Conservation (phyloP, 139 green algal species). For the Raphidocelis subcapitata region DNA sequence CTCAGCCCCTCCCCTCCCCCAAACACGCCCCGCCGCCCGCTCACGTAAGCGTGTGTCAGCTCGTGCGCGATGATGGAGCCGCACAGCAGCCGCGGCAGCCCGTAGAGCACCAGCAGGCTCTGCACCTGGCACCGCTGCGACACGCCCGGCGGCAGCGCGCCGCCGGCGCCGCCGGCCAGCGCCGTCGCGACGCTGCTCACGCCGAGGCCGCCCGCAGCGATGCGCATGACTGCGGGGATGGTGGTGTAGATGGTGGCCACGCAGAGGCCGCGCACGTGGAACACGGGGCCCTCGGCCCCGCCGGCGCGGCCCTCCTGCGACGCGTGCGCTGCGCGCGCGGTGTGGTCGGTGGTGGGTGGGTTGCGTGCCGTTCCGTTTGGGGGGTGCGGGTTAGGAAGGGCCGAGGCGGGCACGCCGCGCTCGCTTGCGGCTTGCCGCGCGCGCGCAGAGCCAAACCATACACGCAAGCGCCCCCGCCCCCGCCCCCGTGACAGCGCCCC, state of each 20-base stretch:
- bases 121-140: slow-evolving; percentile 60
- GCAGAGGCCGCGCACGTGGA: slow-evolving; percentile 78
- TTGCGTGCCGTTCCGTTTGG: no score
- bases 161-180: no score
- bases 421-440: no score
- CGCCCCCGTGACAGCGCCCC: no score
- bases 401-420: no score
- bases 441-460: no score
- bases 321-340: slow-evolving; percentile 13
- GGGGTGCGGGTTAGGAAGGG: no score
- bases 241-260: slow-evolving; percentile 69
- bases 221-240: slow-evolving; percentile 36
- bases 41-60: slow-evolving; percentile 90
- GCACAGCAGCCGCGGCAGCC: slow-evolving; percentile 81
- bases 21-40: slow-evolving; percentile 56
- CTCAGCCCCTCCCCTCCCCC: background rate
- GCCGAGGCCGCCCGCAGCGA: background rate
- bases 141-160: background rate
- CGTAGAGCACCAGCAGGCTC: slow-evolving; percentile 85
- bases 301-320: slow-evolving; percentile 33
- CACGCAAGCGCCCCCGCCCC: no score
- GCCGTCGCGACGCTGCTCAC: slow-evolving; percentile 28
- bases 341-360: background rate
- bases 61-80: slow-evolving; percentile 89
- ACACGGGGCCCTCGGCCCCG: slow-evolving; percentile 47